Evolutionary conservation across 345 rosid species (phyloP).

Genomic region (Hibiscus trionum): DNA sequence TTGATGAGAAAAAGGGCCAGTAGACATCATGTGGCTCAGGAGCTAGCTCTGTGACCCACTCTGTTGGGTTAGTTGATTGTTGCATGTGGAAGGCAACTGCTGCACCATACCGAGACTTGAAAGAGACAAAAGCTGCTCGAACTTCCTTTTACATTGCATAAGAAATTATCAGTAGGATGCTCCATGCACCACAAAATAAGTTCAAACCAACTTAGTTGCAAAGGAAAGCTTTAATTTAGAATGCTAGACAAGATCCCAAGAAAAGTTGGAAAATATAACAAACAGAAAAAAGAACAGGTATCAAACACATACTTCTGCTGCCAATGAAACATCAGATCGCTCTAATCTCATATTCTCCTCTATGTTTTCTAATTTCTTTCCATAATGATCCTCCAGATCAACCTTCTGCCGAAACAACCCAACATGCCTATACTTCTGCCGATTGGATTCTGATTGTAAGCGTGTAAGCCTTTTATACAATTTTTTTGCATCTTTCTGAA

Average conservation of each 20-base stretch:
- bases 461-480: slow-evolving; percentile 39
- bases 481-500: slow-evolving; percentile 50
- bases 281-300: slow-evolving; percentile 1
- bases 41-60: slow-evolving; percentile 84
- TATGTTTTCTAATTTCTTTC: slow-evolving; percentile 50
- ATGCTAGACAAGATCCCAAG: not conserved
- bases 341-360: slow-evolving; percentile 63
- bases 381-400: slow-evolving; percentile 64
- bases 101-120: slow-evolving; percentile 80
- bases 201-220: not conserved
- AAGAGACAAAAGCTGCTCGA: slow-evolving; percentile 94
- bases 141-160: slow-evolving; percentile 50
- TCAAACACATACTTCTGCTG: slow-evolving; percentile 44
- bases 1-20: slow-evolving; percentile 92
- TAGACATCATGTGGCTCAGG: slow-evolving; percentile 82
- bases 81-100: slow-evolving; percentile 70
- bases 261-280: not conserved
- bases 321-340: slow-evolving; percentile 56
- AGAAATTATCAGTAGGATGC: slow-evolving; percentile 13
- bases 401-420: slow-evolving; percentile 43
- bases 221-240: not conserved
- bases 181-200: not conserved
- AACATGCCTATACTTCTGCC: slow-evolving; percentile 27
- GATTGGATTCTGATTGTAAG: slow-evolving; percentile 42
- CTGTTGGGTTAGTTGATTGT: slow-evolving; percentile 74